Percentiles rank a stretch among this genome's conserved stretches.
phyloP scores from a whole-genome alignment of 2,329 filamentous ascomycete species.

The Aspergillus sp. region DNA sequence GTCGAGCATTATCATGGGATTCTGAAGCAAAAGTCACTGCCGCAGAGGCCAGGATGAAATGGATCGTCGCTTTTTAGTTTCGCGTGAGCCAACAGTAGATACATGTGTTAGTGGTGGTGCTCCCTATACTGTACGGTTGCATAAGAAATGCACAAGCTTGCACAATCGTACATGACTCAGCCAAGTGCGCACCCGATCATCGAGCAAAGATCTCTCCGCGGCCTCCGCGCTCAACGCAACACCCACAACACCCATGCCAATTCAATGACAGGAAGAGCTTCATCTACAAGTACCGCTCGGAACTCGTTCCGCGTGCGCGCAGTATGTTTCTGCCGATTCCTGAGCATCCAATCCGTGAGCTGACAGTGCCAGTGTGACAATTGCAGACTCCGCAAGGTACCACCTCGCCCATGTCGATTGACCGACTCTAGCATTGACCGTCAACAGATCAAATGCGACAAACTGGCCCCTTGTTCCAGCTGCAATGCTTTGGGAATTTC shows the following conservation, averaged over 20 bases:
- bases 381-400: constrained; percentile 34
- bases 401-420: not conserved
- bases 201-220: not conserved
- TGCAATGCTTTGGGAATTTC: constrained; percentile 26
- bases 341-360: not conserved
- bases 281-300: constrained; percentile 6
- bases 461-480: constrained; percentile 28
- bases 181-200: not conserved
- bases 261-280: constrained; percentile 18
- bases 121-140: no score
- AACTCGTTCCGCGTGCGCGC: constrained; percentile 32
- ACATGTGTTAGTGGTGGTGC: no score
- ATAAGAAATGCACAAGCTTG: not conserved
- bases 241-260: not conserved
- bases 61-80: no score
- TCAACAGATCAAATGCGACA: constrained; percentile 30
- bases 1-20: not conserved
- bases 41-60: no score
- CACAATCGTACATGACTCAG: not conserved
- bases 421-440: not conserved
- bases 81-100: no score
- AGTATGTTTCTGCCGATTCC: constrained; percentile 17
- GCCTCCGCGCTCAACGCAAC: not conserved
- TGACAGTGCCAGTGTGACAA: constrained; percentile 31
- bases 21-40: not conserved